A percentile compares a stretch with the other conserved stretches of the same genome.
These are phyloP conservation scores for Penicillium sp. DNA, from an alignment of 2,329 filamentous ascomycete species.

Conservation along the genomic window DNA sequence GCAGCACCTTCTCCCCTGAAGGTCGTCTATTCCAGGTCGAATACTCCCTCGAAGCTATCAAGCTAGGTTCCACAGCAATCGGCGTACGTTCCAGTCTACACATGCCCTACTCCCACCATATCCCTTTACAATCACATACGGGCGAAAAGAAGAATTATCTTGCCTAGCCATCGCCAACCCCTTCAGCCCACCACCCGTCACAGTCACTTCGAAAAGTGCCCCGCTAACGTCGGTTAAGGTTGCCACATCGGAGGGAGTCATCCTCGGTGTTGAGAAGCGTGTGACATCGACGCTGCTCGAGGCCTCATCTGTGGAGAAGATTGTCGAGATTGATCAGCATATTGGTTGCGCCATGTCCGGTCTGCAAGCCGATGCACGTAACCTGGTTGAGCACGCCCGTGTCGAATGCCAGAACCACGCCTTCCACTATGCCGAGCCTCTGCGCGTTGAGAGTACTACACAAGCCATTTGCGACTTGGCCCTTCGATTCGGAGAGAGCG, in stretches of 20 bases:
- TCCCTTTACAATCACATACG: not conserved
- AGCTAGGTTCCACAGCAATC: conserved; percentile 97
- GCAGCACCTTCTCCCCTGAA: conserved; percentile 98
- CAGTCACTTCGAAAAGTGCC: not conserved
- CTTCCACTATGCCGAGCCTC: conserved; percentile 96
- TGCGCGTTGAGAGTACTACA: conserved; percentile 96
- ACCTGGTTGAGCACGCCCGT: conserved; percentile 97
- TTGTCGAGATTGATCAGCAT: conserved; percentile 98
- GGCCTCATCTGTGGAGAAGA: conserved; percentile 98
- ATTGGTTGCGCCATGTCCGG: conserved; percentile 99
- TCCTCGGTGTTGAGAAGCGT: conserved; percentile 98
- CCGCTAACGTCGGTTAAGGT: conserved; percentile 54
- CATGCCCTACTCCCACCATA: not conserved
- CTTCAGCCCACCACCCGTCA: not conserved
- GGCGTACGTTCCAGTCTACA: conserved; percentile 62
- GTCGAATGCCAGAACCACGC: conserved; percentile 96
- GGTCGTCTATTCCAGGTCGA: conserved; percentile 99
- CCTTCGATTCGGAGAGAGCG: conserved; percentile 93
- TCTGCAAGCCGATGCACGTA: conserved; percentile 94
- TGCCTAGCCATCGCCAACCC: not conserved
- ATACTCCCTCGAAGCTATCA: conserved; percentile 99
- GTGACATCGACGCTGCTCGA: conserved; percentile 97
- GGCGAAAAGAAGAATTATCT: not conserved
- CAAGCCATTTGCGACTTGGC: conserved; percentile 98
- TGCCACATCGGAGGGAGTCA: conserved; percentile 90